phyloP scores from a whole-genome alignment of 2,329 filamentous ascomycete species.

The Cladosporium sp. region DNA sequence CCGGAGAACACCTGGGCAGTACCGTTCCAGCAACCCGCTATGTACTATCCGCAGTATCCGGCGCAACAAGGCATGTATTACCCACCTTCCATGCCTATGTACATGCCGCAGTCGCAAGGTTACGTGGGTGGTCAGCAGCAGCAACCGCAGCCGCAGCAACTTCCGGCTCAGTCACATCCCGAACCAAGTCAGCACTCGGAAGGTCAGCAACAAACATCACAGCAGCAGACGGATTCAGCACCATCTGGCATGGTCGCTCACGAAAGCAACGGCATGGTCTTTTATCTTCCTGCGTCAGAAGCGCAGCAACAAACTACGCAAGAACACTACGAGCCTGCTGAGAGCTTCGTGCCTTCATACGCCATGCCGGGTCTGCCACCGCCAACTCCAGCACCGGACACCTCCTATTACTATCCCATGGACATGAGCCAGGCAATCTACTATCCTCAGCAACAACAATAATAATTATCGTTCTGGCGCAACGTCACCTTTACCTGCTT shows the following conservation, averaged over 20 bases:
- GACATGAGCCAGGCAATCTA: constrained; percentile 18
- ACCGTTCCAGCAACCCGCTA: constrained; percentile 69
- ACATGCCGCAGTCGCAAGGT: constrained; percentile 24
- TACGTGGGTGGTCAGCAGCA: constrained; percentile 26
- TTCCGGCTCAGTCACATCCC: constrained; percentile 23
- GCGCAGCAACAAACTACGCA: constrained; percentile 22
- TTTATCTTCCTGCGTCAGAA: constrained; percentile 58
- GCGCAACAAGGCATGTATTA: constrained; percentile 66
- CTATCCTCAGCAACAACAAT: constrained; percentile 19
- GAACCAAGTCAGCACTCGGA: constrained; percentile 13
- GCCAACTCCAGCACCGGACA: constrained; percentile 23
- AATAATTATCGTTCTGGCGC: constrained; percentile 3
- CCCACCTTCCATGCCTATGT: constrained; percentile 38
- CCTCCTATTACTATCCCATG: constrained; percentile 21
- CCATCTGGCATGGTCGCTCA: constrained; percentile 65
- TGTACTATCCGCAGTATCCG: constrained; percentile 58
- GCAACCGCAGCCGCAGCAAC: constrained; percentile 20
- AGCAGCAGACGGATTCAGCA: not conserved
- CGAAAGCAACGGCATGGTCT: constrained; percentile 93
- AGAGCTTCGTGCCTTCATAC: constrained; percentile 31
- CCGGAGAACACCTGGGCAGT: constrained; percentile 86
- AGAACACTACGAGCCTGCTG: constrained; percentile 30
- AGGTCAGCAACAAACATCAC: constrained; percentile 22
- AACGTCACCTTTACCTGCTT: not conserved
- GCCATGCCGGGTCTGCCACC: constrained; percentile 31